Evolutionary conservation across 2,329 filamentous ascomycete species (phyloP).

Genomic region (Diaporthe australafricana): DNA sequence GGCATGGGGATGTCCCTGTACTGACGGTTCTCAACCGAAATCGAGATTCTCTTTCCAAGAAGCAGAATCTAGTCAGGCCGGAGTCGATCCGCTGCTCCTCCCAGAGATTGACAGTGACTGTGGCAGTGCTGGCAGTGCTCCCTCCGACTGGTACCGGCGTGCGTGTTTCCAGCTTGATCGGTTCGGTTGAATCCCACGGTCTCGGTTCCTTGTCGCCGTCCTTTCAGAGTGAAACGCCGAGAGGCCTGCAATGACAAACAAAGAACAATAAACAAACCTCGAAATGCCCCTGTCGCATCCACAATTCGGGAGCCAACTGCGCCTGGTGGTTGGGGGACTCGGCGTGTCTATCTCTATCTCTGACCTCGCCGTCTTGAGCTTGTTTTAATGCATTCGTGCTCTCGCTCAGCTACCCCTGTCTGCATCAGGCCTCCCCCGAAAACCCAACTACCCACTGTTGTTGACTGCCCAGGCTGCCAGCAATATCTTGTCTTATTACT

Average conservation of each 20-base stretch:
- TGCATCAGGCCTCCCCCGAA: neutral
- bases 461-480: neutral
- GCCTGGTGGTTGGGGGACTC: constrained; percentile 20
- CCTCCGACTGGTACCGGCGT: neutral
- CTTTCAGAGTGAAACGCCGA: constrained; percentile 10
- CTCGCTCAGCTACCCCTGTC: neutral
- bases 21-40: neutral
- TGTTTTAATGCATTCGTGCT: neutral
- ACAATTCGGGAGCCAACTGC: neutral
- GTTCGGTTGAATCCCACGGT: neutral
- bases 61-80: constrained; percentile 1
- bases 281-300: neutral
- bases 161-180: neutral
- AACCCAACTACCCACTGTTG: neutral
- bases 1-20: neutral
- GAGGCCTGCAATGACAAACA: constrained; percentile 21
- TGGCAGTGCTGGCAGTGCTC: constrained; percentile 16
- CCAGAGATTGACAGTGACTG: constrained; percentile 23
- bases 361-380: constrained; percentile 13
- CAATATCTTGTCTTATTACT: neutral
- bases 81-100: neutral
- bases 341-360: neutral
- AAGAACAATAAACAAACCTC: constrained; percentile 1
- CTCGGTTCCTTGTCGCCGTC: neutral
- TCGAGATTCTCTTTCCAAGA: constrained; percentile 12